A percentile compares a stretch with the other conserved stretches of the same genome.
These are phyloP conservation scores for Candida ovalis DNA, from an alignment of 805 yeast genomes.

Conservation along the genomic window DNA sequence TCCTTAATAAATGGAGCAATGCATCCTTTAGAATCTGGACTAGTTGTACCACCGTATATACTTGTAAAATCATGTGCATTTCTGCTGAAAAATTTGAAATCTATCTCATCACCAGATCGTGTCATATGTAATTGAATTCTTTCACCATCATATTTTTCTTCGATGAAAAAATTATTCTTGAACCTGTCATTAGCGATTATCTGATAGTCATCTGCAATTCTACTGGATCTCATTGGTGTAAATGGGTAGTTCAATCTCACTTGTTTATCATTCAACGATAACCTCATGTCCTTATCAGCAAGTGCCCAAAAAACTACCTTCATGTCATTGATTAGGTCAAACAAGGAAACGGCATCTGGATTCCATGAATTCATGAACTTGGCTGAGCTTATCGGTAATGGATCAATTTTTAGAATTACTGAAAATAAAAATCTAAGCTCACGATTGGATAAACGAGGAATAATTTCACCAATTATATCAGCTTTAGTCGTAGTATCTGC, in stretches of 20 bases:
- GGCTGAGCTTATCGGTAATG: slow-evolving; percentile 56
- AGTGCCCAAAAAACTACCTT: slow-evolving; percentile 57
- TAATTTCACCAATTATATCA: slow-evolving; percentile 32
- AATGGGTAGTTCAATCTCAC: slow-evolving; percentile 54
- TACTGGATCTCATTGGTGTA: slow-evolving; percentile 71
- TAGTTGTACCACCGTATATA: slow-evolving; percentile 50
- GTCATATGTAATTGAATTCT: slow-evolving; percentile 73
- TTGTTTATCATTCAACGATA: slow-evolving; percentile 38
- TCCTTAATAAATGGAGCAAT: slow-evolving; percentile 32
- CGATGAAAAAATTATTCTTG: slow-evolving; percentile 54
- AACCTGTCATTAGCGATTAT: slow-evolving; percentile 43
- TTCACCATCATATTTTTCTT: slow-evolving; percentile 94
- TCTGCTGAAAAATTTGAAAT: slow-evolving; percentile 55
- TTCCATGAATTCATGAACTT: slow-evolving; percentile 64
- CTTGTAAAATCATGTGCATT: slow-evolving; percentile 70
- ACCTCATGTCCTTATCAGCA: slow-evolving; percentile 42
- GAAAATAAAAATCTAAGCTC: slow-evolving; percentile 52
- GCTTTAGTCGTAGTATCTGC: slow-evolving; percentile 1
- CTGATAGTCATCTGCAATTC: slow-evolving; percentile 46
- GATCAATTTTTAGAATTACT: slow-evolving; percentile 55
- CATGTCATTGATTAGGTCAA: slow-evolving; percentile 62
- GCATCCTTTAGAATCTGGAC: slow-evolving; percentile 21
- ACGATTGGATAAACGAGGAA: slow-evolving; percentile 45
- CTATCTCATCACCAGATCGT: slow-evolving; percentile 34
- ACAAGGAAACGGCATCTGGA: slow-evolving; percentile 68